These are phyloP conservation scores for Berkeleyomyces basicola DNA, from an alignment of 2,329 filamentous ascomycete genomes.

Conservation along the genomic window DNA sequence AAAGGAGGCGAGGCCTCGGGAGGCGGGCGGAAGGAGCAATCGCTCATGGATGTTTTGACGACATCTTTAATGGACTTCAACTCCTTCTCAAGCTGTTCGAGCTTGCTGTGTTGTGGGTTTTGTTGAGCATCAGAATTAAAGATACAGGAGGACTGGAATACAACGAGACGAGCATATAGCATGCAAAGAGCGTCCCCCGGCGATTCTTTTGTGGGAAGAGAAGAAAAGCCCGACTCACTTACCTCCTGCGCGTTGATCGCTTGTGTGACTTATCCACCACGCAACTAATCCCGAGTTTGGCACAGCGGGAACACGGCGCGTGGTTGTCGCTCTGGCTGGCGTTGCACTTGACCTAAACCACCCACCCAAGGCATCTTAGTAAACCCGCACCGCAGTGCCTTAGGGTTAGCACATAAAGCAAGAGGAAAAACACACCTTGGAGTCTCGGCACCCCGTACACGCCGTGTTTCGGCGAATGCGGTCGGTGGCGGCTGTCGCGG, in stretches of 20 bases:
- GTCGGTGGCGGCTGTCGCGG: conserved; percentile 11
- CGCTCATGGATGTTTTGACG: conserved; percentile 21
- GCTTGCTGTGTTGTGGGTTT: conserved; percentile 26
- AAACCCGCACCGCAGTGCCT: not conserved
- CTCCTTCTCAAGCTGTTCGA: conserved; percentile 38
- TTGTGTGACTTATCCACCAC: conserved; percentile 32
- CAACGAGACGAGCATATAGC: not conserved
- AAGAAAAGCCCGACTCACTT: not conserved
- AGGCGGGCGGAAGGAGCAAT: not conserved
- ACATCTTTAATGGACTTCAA: conserved; percentile 38
- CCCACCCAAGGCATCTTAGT: conserved; percentile 3
- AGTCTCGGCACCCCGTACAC: conserved; percentile 20
- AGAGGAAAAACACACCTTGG: conserved; percentile 7
- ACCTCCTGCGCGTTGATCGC: conserved; percentile 30
- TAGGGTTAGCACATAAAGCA: not conserved
- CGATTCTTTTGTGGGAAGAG: not conserved
- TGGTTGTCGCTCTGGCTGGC: conserved; percentile 24
- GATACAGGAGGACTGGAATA: not conserved
- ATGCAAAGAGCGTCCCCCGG: not conserved
- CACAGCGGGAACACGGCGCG: conserved; percentile 27
- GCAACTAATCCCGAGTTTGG: conserved; percentile 27
- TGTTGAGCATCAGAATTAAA: not conserved
- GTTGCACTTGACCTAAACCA: conserved; percentile 28
- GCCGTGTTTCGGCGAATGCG: conserved; percentile 21
- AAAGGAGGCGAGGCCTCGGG: not conserved